A percentile compares a stretch with the other conserved stretches of the same genome.
phyloP scores from a whole-genome alignment of 2,329 filamentous ascomycete genomes.

The Dactylellina haptotyla region DNA sequence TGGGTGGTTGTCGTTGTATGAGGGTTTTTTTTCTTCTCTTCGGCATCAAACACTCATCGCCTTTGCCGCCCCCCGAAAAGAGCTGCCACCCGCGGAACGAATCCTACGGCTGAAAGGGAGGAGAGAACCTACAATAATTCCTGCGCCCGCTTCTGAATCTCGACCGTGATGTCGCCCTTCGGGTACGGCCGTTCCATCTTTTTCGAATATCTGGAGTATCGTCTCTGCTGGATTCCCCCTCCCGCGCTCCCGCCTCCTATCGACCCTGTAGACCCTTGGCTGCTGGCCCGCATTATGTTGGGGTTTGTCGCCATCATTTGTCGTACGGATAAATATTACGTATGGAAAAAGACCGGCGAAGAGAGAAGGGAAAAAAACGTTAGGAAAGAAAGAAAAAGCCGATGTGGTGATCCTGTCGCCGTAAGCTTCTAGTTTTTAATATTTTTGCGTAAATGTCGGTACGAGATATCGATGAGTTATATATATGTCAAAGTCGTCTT shows the following conservation, averaged over 20 bases:
- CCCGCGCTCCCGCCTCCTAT: slow-evolving; percentile 5
- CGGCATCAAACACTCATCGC: slow-evolving; percentile 34
- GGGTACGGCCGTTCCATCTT: slow-evolving; percentile 55
- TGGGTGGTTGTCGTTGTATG: slow-evolving; percentile 29
- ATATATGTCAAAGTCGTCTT: background rate
- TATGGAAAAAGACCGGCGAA: background rate
- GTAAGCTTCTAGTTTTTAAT: background rate
- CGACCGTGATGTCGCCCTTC: slow-evolving; percentile 57
- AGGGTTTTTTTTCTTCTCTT: slow-evolving; percentile 39
- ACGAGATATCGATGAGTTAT: background rate
- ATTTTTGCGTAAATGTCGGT: too few relatives aligned
- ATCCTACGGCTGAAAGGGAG: background rate
- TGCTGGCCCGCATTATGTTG: slow-evolving; percentile 44
- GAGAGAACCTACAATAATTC: slow-evolving; percentile 54
- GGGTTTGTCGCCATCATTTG: slow-evolving; percentile 43
- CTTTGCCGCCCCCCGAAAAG: background rate
- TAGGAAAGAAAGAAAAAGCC: background rate
- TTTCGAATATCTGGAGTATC: slow-evolving; percentile 52
- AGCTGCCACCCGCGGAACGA: too few relatives aligned
- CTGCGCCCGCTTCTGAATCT: slow-evolving; percentile 56
- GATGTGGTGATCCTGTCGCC: slow-evolving; percentile 18
- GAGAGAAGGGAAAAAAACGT: slow-evolving; percentile 1
- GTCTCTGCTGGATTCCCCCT: slow-evolving; percentile 45
- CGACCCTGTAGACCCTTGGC: slow-evolving; percentile 48
- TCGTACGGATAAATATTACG: too few relatives aligned